phyloP scores from a whole-genome alignment of 1,284 basidiomycete genomes.

The Ustilago crameri region DNA sequence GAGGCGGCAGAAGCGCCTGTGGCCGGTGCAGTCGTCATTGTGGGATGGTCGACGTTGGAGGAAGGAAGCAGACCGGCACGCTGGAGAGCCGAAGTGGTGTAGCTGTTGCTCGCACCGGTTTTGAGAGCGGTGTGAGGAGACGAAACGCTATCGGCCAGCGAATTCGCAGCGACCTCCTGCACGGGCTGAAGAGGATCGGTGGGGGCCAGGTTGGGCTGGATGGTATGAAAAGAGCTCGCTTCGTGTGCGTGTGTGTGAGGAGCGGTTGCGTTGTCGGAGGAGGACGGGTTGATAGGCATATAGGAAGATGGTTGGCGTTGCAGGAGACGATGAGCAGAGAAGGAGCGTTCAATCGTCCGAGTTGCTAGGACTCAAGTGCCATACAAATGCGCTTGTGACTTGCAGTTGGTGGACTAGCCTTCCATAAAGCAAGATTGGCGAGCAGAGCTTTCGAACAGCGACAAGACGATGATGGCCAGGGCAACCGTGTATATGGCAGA shows the following conservation, averaged over 20 bases:
- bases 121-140: constrained; percentile 14
- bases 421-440: neutral
- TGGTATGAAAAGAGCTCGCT: constrained; percentile 10
- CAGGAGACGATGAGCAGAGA: too few relatives aligned
- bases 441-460: too few relatives aligned
- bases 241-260: constrained; percentile 18
- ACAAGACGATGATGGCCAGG: too few relatives aligned
- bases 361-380: too few relatives aligned
- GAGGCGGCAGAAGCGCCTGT: constrained; percentile 39
- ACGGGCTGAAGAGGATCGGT: constrained; percentile 31
- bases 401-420: neutral
- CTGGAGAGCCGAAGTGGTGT: constrained; percentile 39
- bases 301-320: constrained; percentile 2
- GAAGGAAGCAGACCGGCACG: constrained; percentile 37
- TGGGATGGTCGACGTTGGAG: neutral
- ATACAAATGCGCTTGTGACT: too few relatives aligned
- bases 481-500: neutral
- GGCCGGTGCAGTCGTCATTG: constrained; percentile 14
- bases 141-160: constrained; percentile 18
- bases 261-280: constrained; percentile 11
- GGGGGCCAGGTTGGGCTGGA: constrained; percentile 9
- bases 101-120: constrained; percentile 13
- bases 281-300: constrained; percentile 29
- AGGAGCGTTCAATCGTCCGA: neutral
- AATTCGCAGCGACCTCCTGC: constrained; percentile 40